Percentiles rank a stretch among this genome's conserved stretches.
phyloP scores from a whole-genome alignment of 805 yeast species.

The Wickerhamomyces kurtzmanii region DNA sequence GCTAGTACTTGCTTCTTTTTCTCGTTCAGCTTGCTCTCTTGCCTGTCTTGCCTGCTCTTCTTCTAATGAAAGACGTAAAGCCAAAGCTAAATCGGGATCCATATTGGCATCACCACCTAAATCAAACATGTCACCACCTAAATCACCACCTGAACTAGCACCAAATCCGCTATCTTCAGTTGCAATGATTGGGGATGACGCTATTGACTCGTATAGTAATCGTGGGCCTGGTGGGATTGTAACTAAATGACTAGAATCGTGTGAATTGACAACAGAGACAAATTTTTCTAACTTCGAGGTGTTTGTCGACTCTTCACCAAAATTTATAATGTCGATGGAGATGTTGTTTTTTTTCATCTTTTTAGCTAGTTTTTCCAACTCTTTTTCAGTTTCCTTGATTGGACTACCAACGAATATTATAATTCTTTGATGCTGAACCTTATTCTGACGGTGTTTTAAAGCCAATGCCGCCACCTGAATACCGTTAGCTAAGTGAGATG shows the following conservation, averaged over 20 bases:
- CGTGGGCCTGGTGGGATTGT: slow-evolving; percentile 86
- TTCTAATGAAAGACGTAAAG: slow-evolving; percentile 86
- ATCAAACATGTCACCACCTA: slow-evolving; percentile 45
- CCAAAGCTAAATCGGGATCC: slow-evolving; percentile 97
- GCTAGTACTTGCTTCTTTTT: slow-evolving; percentile 5
- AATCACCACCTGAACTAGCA: slow-evolving; percentile 33
- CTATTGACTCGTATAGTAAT: slow-evolving; percentile 72
- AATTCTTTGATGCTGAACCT: slow-evolving; percentile 83
- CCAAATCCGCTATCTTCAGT: slow-evolving; percentile 50
- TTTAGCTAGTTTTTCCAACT: slow-evolving; percentile 77
- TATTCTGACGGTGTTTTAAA: slow-evolving; percentile 91
- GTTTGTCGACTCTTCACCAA: slow-evolving; percentile 81
- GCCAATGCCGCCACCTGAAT: slow-evolving; percentile 92
- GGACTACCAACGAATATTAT: slow-evolving; percentile 89
- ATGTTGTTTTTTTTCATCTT: slow-evolving; percentile 88
- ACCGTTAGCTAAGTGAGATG: slow-evolving; percentile 63
- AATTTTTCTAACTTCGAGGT: slow-evolving; percentile 74
- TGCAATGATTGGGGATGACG: slow-evolving; percentile 62
- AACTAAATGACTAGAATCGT: slow-evolving; percentile 72
- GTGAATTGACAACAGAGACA: slow-evolving; percentile 56
- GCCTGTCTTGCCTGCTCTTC: slow-evolving; percentile 93
- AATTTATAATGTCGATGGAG: slow-evolving; percentile 82
- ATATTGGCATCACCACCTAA: slow-evolving; percentile 77
- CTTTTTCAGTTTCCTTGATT: slow-evolving; percentile 54
- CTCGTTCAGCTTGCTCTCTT: slow-evolving; percentile 37